Base-by-base conservation (phyloP, 768 basidiomycete species). In the Rhodocollybia butyracea region DNA sequence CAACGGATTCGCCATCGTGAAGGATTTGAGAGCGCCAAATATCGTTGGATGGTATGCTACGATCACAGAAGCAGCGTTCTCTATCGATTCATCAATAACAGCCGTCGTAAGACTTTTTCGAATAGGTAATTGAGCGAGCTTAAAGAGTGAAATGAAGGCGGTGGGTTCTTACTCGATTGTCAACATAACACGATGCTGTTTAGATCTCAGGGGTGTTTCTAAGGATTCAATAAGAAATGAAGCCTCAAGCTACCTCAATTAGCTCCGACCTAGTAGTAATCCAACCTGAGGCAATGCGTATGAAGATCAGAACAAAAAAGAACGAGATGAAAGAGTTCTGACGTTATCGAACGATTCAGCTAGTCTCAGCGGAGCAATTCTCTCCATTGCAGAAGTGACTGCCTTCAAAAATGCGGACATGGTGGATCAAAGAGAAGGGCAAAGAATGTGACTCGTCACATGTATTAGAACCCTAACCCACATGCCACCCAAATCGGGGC, bases 331-430 rank as follows among this genome's bases (percentile, higher is more conserved):
- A 51, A 4, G 22, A 27, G 51, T 51, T 73, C 89, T 72, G 60
- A 97, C 94, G 71, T 98, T 98, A 65, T 98, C 95, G 94, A 95
- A 98, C 58, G 80, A 83, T 60, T 89, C 94, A 17, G 95, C 94
- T 7, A 97, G 77, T 34, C 82, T 76, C 21, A 93, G 78, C 3
- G 95, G 95, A 1, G 94, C 94, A 59, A 97, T 89, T 26, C 84
- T 80, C 59, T 90, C 88, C 86, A 93, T 88, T 0, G 86, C 84
- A 40, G 73, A 77, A 61, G 79, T 81, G 11, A 87, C 81, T 30
- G 76, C 71, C 66, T 79, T 84, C 12, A 84, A 64, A 30, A 77
- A 57, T n/a, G 64, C 29, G 36, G 51, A 53, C 51, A 53, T 53
- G n/a, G 22, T 38, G 48, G n/a, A 38, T 40, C 38, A 40, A 19